phyloP scores from a whole-genome alignment of 2,329 filamentous ascomycete genomes.

The Xylaria sp. region DNA sequence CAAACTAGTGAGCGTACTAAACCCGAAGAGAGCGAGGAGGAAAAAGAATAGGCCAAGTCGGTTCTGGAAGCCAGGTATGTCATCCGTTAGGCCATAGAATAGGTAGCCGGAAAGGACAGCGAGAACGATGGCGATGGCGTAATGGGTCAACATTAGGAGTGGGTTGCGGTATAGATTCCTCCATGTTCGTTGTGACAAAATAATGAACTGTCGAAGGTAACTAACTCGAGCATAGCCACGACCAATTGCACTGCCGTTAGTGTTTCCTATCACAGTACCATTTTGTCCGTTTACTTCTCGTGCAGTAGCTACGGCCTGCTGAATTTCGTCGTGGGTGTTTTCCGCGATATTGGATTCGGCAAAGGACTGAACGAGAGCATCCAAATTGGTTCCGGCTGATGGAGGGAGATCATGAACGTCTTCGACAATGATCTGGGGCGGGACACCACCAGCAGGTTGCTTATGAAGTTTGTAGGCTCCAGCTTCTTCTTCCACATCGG shows the following conservation, averaged over 20 bases:
- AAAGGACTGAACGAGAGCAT: slow-evolving; percentile 81
- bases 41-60: slow-evolving; percentile 98
- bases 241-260: slow-evolving; percentile 69
- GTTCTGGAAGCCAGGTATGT: slow-evolving; percentile 98
- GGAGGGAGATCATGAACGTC: slow-evolving; percentile 73
- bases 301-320: slow-evolving; percentile 71
- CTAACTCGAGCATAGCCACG: slow-evolving; percentile 86
- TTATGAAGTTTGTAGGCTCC: slow-evolving; percentile 63
- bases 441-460: slow-evolving; percentile 56
- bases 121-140: slow-evolving; percentile 93
- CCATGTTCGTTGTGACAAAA: slow-evolving; percentile 92
- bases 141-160: slow-evolving; percentile 98
- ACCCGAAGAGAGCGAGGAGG: slow-evolving; percentile 92
- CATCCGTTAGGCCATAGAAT: slow-evolving; percentile 95
- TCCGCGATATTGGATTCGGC: slow-evolving; percentile 79
- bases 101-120: slow-evolving; percentile 94
- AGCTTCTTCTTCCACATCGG: slow-evolving; percentile 63
- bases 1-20: slow-evolving; percentile 92
- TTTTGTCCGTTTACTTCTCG: slow-evolving; percentile 73
- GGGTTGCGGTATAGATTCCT: slow-evolving; percentile 97
- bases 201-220: slow-evolving; percentile 82
- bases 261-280: slow-evolving; percentile 60
- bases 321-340: slow-evolving; percentile 81
- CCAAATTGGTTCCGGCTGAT: slow-evolving; percentile 79
- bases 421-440: slow-evolving; percentile 71